Conservation (phyloP, 192 early-diverging fungal genomes). For the Kickxella alabastrina region DNA sequence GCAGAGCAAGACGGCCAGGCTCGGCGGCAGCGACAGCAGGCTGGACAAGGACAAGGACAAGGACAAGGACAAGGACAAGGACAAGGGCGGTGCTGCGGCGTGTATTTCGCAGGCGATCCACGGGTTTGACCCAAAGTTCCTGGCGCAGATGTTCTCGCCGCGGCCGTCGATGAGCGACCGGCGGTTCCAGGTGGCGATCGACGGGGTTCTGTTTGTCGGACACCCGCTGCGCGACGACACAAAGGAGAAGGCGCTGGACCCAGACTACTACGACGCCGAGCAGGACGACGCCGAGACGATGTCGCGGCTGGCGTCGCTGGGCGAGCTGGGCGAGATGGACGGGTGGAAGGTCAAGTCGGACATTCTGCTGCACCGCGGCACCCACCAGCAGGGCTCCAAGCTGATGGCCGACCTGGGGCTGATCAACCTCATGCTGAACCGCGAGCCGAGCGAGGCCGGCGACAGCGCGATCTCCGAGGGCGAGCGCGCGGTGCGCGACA, state of each 20-base stretch:
- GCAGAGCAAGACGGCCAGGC: too few species aligned
- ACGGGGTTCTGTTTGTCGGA: constrained; percentile 81
- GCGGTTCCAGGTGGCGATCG: constrained; percentile 82
- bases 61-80: not conserved
- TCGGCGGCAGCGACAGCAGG: too few species aligned
- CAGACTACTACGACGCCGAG: constrained; percentile 60
- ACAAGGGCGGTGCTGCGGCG: not conserved
- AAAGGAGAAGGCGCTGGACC: constrained; percentile 54
- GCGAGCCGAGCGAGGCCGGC: constrained; percentile 50
- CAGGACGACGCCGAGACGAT: constrained; percentile 52
- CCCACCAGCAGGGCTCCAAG: constrained; percentile 26
- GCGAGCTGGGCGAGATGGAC: constrained; percentile 29
- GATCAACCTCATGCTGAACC: constrained; percentile 41
- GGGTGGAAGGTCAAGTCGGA: constrained; percentile 46
- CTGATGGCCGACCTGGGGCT: constrained; percentile 48
- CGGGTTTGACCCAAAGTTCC: constrained; percentile 70
- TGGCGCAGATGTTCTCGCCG: constrained; percentile 86
- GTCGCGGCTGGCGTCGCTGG: constrained; percentile 32
- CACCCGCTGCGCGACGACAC: constrained; percentile 59
- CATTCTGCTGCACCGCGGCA: constrained; percentile 12
- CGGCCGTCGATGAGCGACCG: constrained; percentile 74
- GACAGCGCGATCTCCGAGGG: constrained; percentile 47
- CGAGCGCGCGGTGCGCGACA: constrained; percentile 52
- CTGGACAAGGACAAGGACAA: not conserved
- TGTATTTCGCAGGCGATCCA: constrained; percentile 48